phyloP scores from a whole-genome alignment of 495 filamentous ascomycete genomes.

The Penicillium tannophilum region DNA sequence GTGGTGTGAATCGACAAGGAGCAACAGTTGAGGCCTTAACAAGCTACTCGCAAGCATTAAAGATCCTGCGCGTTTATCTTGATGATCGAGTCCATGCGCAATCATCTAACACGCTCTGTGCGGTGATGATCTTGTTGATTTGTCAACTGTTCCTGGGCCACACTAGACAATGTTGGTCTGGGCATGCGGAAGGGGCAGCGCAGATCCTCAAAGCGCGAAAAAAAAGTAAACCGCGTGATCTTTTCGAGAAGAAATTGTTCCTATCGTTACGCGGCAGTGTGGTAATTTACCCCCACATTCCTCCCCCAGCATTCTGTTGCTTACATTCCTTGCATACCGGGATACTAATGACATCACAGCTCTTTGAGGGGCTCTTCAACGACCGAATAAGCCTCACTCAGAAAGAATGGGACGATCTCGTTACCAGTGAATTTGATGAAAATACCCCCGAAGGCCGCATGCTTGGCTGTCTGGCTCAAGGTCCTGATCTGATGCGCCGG shows the following conservation, averaged over 20 bases:
- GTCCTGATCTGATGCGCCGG: slow-evolving; percentile 33
- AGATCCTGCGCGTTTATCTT: slow-evolving; percentile 35
- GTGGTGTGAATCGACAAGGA: slow-evolving; percentile 8
- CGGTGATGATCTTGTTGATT: slow-evolving; percentile 46
- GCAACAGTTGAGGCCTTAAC: slow-evolving; percentile 26
- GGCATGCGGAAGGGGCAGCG: slow-evolving; percentile 45
- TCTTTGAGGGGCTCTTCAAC: slow-evolving; percentile 46
- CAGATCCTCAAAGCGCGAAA: slow-evolving; percentile 43
- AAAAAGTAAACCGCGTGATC: slow-evolving; percentile 31
- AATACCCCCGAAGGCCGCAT: slow-evolving; percentile 33
- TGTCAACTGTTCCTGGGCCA: slow-evolving; percentile 36
- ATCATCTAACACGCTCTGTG: slow-evolving; percentile 44
- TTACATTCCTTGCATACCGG: not conserved
- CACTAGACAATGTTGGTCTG: slow-evolving; percentile 18
- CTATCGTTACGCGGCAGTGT: slow-evolving; percentile 42
- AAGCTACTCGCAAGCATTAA: slow-evolving; percentile 43
- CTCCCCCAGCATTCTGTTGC: not conserved
- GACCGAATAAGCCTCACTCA: slow-evolving; percentile 35
- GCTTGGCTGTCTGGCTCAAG: slow-evolving; percentile 29
- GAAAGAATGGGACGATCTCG: slow-evolving; percentile 41
- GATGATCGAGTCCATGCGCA: slow-evolving; percentile 40
- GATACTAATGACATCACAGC: slow-evolving; percentile 20
- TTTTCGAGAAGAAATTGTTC: slow-evolving; percentile 42
- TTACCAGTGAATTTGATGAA: slow-evolving; percentile 31
- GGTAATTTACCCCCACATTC: slow-evolving; percentile 25